Conservation (phyloP, 2,329 filamentous ascomycete species). For the Acrocalymma vagum region DNA sequence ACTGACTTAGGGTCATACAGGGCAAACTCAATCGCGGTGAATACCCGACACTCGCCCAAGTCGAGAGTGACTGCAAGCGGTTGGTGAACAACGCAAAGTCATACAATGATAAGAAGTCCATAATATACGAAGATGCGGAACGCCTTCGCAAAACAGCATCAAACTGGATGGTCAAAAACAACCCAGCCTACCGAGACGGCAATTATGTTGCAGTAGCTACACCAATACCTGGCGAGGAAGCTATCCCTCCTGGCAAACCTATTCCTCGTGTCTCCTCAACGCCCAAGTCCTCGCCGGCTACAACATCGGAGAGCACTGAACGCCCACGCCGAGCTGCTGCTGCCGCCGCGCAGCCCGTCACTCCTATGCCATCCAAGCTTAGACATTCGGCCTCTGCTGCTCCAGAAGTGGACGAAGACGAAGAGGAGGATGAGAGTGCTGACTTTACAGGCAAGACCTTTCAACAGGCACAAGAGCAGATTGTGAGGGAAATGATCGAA, state of each 20-base stretch:
- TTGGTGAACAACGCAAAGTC: constrained; percentile 89
- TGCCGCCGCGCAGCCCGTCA: constrained; percentile 30
- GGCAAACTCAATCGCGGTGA: constrained; percentile 72
- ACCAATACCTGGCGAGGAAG: constrained; percentile 69
- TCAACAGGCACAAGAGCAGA: constrained; percentile 86
- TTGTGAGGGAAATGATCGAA: constrained; percentile 76
- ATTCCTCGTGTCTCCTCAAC: constrained; percentile 36
- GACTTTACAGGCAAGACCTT: constrained; percentile 78
- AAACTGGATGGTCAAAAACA: constrained; percentile 86
- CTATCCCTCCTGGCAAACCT: constrained; percentile 39
- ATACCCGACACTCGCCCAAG: constrained; percentile 74
- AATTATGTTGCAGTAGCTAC: constrained; percentile 76
- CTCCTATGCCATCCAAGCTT: constrained; percentile 43
- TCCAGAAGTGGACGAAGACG: constrained; percentile 27
- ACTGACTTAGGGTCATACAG: constrained; percentile 39
- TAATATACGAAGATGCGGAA: constrained; percentile 84
- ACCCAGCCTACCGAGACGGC: constrained; percentile 78
- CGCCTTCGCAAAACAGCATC: constrained; percentile 85
- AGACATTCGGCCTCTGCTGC: constrained; percentile 38
- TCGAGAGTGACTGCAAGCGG: constrained; percentile 87
- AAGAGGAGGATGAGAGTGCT: too few species aligned
- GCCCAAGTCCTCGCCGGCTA: constrained; percentile 32
- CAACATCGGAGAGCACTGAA: constrained; percentile 22
- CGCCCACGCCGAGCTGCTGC: constrained; percentile 44
- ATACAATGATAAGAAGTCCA: constrained; percentile 77